These are phyloP conservation scores for Geranomyces michiganensis DNA, from an alignment of 192 early-diverging fungal species.

Conservation along the genomic window DNA sequence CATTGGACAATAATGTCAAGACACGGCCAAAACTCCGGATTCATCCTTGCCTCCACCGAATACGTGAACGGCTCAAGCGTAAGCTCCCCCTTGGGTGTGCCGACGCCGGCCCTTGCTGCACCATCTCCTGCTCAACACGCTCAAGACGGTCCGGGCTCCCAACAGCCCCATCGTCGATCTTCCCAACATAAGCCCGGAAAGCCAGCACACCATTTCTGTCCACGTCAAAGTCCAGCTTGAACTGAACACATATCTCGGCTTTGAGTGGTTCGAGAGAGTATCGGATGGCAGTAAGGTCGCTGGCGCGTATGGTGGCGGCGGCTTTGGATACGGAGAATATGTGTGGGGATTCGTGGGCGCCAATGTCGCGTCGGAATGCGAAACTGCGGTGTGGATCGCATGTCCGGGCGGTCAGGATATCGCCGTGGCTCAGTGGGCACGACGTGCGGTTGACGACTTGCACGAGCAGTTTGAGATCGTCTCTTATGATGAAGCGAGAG, in stretches of 20 bases:
- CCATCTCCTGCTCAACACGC: not conserved
- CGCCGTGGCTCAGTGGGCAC: constrained; percentile 8
- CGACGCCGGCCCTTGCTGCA: not conserved
- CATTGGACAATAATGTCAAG: not conserved
- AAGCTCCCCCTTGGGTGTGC: constrained; percentile 12
- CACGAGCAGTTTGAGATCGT: not conserved
- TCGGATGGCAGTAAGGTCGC: constrained; percentile 7
- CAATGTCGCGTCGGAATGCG: not conserved
- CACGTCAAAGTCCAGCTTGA: constrained; percentile 1
- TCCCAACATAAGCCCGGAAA: not conserved
- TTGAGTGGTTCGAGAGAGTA: constrained; percentile 5
- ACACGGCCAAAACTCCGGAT: not conserved
- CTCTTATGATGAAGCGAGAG: not conserved
- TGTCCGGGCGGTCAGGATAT: constrained; percentile 5
- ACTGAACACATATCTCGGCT: constrained; percentile 9
- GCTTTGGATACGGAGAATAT: not conserved
- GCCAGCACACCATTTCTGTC: not conserved
- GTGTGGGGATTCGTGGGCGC: not conserved
- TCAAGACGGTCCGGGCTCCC: not conserved
- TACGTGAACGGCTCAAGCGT: constrained; percentile 8
- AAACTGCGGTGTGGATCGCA: not conserved
- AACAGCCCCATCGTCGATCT: not conserved
- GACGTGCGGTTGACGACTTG: constrained; percentile 6
- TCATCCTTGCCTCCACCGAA: constrained; percentile 4
- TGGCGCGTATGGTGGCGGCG: not conserved